Evolutionary conservation across 2,329 filamentous ascomycete species (phyloP), one percentile per base, ranked within the genome.

Genomic region (Penicillium glabrum): DNA sequence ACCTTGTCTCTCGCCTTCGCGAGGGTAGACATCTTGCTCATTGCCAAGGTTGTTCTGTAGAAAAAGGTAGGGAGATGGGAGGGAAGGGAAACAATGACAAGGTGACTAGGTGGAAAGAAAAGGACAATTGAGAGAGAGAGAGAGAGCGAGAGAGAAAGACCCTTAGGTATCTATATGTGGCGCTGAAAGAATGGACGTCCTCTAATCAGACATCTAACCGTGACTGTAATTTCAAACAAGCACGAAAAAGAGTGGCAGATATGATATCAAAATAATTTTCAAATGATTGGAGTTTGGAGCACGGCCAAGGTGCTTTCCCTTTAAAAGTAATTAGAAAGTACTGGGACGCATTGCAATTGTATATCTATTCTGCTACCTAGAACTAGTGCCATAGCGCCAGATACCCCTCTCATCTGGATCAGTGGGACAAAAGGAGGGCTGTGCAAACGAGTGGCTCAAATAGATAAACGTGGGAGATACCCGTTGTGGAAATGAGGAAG

Each of bases 1-100:
- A 64, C 53, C 55, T 61, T 61, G 41, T 64, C 59, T 35, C 46
- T 61, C 31, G 51, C 53, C 47, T 14, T 51, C 16, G 44, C 26
- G 43, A 26, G 47, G 35, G 47, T 45, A 24, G 35, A 24, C 35
- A 47, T 51, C 3, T 52, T 56, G 23, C 23, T 51, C 52, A 58
- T 56, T n/a, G 46, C n/a, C 35, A 39, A 39, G n/a, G 8, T 19
- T 39, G 35, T 4, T 39, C 5, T 19, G 4, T 39, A n/a, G n/a
- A 39, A 16, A 16, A 33, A 16, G 5, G 13, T 5, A 33, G 10
- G 10, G 13, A 33, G 13, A 3, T 13, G 11, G 11, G 13, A 13
- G 29, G 5, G 11, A 11, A 11, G 31, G 14, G 13, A 7, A 16
- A 13, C 0, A 31, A 31, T 14, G 29, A 31, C 4, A 31, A 31